phyloP scores from a whole-genome alignment of 2,329 filamentous ascomycete genomes.

The Epichloe sp. region DNA sequence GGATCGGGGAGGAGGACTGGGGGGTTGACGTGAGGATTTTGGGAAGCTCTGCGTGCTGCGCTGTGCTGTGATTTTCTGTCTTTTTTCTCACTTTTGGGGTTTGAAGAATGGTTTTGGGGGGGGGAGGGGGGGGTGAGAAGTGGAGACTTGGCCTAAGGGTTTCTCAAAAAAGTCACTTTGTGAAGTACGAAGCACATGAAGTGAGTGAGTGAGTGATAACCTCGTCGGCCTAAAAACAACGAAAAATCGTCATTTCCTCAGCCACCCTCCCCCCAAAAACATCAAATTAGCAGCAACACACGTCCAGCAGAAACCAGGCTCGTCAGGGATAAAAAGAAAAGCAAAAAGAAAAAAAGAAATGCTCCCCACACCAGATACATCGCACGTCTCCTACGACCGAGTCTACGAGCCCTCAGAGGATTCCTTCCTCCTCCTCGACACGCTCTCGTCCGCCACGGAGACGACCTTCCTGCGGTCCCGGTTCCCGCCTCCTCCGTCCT shows the following conservation, averaged over 20 bases:
- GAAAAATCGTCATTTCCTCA: too few relatives aligned
- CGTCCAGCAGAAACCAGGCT: too few relatives aligned
- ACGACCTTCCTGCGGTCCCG: constrained; percentile 51
- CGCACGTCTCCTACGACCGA: constrained; percentile 75
- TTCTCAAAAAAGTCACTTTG: too few relatives aligned
- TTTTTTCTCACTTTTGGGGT: neutral
- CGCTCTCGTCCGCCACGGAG: constrained; percentile 61
- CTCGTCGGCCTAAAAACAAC: too few relatives aligned
- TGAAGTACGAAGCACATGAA: too few relatives aligned
- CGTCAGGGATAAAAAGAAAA: too few relatives aligned
- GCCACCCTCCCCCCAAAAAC: too few relatives aligned
- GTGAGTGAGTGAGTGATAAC: too few relatives aligned
- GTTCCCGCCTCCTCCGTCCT: constrained; percentile 30
- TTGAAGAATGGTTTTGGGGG: too few relatives aligned
- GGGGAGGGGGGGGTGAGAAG: too few relatives aligned
- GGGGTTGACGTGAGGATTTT: constrained; percentile 20
- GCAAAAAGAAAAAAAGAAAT: constrained; percentile 30
- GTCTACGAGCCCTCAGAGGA: constrained; percentile 96
- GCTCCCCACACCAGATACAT: constrained; percentile 88
- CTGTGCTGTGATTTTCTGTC: neutral
- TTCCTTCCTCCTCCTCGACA: constrained; percentile 87
- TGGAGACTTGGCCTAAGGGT: neutral
- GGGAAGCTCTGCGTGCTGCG: constrained; percentile 13
- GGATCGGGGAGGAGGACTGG: constrained; percentile 31
- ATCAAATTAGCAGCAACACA: too few relatives aligned